Evolutionary conservation across 352 stramenopile species (phyloP).

Genomic region (Pythium insidiosum): DNA sequence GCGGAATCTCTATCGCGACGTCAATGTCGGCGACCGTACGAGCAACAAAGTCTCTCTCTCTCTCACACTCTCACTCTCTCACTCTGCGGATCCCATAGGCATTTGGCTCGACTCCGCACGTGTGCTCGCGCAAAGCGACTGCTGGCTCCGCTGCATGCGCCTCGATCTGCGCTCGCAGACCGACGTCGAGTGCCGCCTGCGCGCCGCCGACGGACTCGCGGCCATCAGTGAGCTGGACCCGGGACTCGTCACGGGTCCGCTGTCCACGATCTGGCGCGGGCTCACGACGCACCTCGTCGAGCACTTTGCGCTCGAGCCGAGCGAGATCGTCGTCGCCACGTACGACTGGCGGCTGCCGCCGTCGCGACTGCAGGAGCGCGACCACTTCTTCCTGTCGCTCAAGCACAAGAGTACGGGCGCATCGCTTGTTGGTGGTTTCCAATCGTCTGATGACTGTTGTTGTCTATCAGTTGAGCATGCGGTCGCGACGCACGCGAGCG

Average conservation of each 20-base stretch:
- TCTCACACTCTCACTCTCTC: too few relatives aligned
- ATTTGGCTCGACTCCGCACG: constrained; percentile 70
- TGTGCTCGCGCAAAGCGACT: constrained; percentile 63
- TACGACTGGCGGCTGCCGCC: constrained; percentile 81
- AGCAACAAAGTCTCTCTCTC: too few relatives aligned
- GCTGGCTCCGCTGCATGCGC: constrained; percentile 74
- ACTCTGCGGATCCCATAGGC: constrained; percentile 21
- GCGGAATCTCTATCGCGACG: constrained; percentile 70
- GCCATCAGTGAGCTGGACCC: constrained; percentile 70
- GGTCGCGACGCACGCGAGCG: constrained; percentile 28
- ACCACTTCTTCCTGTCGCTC: constrained; percentile 68
- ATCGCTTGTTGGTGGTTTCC: neutral
- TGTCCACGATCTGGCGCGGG: constrained; percentile 64
- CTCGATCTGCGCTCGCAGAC: constrained; percentile 57
- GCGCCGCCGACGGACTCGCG: constrained; percentile 43
- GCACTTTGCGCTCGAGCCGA: constrained; percentile 55
- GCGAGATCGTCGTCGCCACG: constrained; percentile 61
- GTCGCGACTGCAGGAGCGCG: constrained; percentile 56
- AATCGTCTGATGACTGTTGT: neutral
- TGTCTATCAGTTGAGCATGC: constrained; percentile 43
- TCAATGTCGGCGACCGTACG: constrained; percentile 70
- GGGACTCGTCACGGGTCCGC: constrained; percentile 57
- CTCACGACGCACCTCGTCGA: constrained; percentile 61
- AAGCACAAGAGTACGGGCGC: constrained; percentile 54
- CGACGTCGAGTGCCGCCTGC: constrained; percentile 68